phyloP scores from a whole-genome alignment of 2,329 filamentous ascomycete genomes.

The Lasiodiplodia sp. region DNA sequence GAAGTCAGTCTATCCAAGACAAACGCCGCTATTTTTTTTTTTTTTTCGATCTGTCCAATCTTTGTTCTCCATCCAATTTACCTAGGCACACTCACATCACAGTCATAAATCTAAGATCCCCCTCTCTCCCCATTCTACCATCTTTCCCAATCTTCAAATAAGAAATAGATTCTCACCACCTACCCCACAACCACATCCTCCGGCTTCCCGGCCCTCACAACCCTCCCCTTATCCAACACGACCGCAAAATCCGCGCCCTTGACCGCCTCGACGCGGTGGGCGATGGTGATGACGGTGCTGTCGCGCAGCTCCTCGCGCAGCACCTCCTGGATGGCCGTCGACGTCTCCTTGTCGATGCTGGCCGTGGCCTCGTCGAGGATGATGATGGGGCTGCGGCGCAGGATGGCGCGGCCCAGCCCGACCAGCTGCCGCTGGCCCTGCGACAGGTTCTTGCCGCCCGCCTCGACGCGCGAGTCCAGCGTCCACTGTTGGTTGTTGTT shows the following conservation, averaged over 20 bases:
- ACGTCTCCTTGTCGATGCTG: conserved; percentile 69
- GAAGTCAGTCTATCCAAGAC: too few species aligned
- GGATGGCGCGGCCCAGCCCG: conserved; percentile 67
- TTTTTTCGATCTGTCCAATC: too few species aligned
- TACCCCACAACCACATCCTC: conserved; percentile 37
- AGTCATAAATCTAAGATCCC: too few species aligned
- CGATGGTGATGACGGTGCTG: conserved; percentile 71
- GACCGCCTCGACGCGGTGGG: conserved; percentile 70
- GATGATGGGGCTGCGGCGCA: conserved; percentile 67
- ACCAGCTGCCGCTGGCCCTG: conserved; percentile 73
- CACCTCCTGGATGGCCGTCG: conserved; percentile 62
- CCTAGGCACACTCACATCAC: too few species aligned
- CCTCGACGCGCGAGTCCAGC: conserved; percentile 64
- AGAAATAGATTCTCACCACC: too few species aligned
- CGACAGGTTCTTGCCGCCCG: conserved; percentile 67
- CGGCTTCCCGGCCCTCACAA: conserved; percentile 48
- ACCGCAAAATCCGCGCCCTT: conserved; percentile 64
- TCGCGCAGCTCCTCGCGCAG: conserved; percentile 63
- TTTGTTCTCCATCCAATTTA: too few species aligned
- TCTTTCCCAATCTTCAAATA: too few species aligned
- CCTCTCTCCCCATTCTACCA: too few species aligned
- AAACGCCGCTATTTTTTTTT: too few species aligned
- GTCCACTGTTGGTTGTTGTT: conserved; percentile 51
- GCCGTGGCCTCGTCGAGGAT: conserved; percentile 73
- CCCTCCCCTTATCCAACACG: conserved; percentile 60